These are phyloP conservation scores for Durotheca rogersii DNA, from an alignment of 495 filamentous ascomycete species.

Conservation along the genomic window DNA sequence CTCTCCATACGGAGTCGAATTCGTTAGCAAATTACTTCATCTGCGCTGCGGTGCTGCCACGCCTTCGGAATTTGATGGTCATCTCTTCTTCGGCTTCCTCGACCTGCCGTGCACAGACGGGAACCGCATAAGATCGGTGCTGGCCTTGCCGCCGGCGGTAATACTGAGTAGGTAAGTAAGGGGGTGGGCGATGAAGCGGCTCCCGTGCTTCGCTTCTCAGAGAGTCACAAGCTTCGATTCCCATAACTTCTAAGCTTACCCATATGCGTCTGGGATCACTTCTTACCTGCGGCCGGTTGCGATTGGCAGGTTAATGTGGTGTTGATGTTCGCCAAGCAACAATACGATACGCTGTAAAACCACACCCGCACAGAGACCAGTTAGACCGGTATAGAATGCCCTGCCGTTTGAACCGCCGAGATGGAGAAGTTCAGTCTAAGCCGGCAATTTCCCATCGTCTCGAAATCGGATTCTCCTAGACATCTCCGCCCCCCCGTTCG, in stretches of 20 bases:
- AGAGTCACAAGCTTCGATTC: conserved; percentile 15
- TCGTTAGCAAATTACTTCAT: too few relatives aligned
- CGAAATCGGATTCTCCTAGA: conserved; percentile 22
- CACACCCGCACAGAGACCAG: not conserved
- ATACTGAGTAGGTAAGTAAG: too few relatives aligned
- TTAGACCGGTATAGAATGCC: not conserved
- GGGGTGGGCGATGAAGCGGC: not conserved
- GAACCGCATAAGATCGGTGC: too few relatives aligned
- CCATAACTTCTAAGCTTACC: conserved; percentile 20
- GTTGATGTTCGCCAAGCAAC: conserved; percentile 7
- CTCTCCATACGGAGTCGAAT: too few relatives aligned
- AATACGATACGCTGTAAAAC: conserved; percentile 10
- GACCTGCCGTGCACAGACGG: too few relatives aligned
- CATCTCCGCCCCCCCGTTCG: not conserved
- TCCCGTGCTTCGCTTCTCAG: not conserved
- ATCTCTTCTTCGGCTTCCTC: too few relatives aligned
- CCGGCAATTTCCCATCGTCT: conserved; percentile 21
- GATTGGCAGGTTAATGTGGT: conserved; percentile 10
- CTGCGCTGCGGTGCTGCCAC: too few relatives aligned
- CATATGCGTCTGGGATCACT: conserved; percentile 4
- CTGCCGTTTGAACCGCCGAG: conserved; percentile 3
- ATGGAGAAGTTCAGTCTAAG: conserved; percentile 16
- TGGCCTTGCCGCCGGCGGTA: too few relatives aligned
- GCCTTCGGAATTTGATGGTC: too few relatives aligned
- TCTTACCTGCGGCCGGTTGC: not conserved